phyloP scores from a whole-genome alignment of 345 rosid genomes.

The Sisymbrium irio region DNA sequence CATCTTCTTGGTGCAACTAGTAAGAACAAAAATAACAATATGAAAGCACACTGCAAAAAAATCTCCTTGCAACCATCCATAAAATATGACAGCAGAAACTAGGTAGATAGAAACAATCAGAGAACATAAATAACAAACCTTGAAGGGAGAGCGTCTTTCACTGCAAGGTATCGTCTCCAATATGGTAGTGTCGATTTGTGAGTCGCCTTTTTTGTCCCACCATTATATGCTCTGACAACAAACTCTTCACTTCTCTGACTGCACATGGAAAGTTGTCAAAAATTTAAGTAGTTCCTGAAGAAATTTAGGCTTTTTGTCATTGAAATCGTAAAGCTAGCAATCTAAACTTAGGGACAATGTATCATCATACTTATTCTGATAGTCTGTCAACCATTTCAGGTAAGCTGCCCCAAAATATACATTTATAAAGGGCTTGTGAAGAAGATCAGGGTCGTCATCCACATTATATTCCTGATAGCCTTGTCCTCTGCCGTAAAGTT shows the following conservation, averaged over 20 bases:
- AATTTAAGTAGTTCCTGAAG: neutral
- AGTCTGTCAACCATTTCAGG: constrained; percentile 75
- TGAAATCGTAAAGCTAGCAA: neutral
- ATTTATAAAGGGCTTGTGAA: constrained; percentile 74
- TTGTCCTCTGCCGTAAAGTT: constrained; percentile 52
- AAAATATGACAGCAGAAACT: neutral
- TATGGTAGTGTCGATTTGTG: constrained; percentile 82
- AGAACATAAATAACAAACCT: constrained; percentile 44
- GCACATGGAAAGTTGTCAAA: constrained; percentile 32
- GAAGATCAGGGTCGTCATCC: constrained; percentile 56
- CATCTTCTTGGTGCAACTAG: neutral
- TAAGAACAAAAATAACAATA: neutral
- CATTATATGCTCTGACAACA: constrained; percentile 74
- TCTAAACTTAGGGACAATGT: neutral
- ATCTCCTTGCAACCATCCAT: constrained; percentile 4
- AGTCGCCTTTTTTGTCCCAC: constrained; percentile 77
- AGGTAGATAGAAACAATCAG: neutral
- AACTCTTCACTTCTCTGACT: constrained; percentile 92
- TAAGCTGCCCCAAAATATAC: constrained; percentile 90
- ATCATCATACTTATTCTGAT: constrained; percentile 63
- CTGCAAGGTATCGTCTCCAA: constrained; percentile 78
- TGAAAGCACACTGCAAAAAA: neutral
- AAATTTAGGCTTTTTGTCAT: neutral
- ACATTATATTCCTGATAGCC: constrained; percentile 60
- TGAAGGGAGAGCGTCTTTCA: constrained; percentile 73